These are phyloP conservation scores for Rhizopogon salebrosus DNA, from an alignment of 768 basidiomycete genomes.

Conservation along the genomic window DNA sequence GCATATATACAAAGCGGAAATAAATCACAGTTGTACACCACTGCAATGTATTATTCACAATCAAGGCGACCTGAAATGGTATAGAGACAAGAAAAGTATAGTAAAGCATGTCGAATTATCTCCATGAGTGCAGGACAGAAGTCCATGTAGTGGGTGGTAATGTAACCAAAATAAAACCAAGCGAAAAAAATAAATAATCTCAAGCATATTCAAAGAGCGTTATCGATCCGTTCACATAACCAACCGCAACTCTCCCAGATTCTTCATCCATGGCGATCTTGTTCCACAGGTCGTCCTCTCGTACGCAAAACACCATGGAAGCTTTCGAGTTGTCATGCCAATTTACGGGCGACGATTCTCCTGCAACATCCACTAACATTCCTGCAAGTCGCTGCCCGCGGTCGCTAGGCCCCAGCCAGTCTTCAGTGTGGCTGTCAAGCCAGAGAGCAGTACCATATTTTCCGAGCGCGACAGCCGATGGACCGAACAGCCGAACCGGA, in stretches of 20 bases:
- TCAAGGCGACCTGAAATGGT: neutral
- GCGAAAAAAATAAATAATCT: neutral
- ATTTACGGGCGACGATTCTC: neutral
- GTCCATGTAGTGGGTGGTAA: neutral
- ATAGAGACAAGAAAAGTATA: neutral
- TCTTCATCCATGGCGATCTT: constrained; percentile 34
- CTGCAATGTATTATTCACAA: neutral
- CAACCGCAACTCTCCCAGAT: constrained; percentile 31
- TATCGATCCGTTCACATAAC: constrained; percentile 39
- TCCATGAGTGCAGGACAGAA: neutral
- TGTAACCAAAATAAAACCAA: neutral
- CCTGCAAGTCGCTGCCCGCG: constrained; percentile 60
- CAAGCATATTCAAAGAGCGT: constrained; percentile 46
- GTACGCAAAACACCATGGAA: constrained; percentile 39
- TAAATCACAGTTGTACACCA: neutral
- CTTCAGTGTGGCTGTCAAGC: constrained; percentile 60
- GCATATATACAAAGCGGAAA: neutral
- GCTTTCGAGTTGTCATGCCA: neutral
- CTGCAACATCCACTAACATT: constrained; percentile 6
- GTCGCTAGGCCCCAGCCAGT: constrained; percentile 37
- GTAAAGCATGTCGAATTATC: neutral
- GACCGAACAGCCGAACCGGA: constrained; percentile 53
- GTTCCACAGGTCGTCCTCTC: constrained; percentile 46
- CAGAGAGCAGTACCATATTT: constrained; percentile 59
- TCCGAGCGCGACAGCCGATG: constrained; percentile 50